Base-by-base conservation (phyloP, 345 rosid genomes). In the Nasturtium officinale region DNA sequence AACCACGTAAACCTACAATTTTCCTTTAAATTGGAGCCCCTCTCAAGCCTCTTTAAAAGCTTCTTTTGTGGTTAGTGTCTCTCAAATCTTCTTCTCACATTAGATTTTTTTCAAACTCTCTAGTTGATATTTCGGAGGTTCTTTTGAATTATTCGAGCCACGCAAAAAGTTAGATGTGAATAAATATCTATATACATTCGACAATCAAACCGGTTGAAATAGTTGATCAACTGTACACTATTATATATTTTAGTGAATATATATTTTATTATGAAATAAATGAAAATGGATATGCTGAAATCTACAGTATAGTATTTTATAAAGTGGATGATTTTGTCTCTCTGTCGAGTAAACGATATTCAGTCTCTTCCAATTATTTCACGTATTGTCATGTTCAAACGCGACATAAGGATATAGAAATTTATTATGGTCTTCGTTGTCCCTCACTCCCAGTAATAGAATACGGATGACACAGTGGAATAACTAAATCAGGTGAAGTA, bases 351-450 rank as follows among this genome's bases (percentile, higher is more conserved):
- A 21, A 35, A 66, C 15, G 48, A 52, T 6, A 23, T 35, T 66
- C 47, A 66, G 6, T 23, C 47, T 66, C 60, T 13, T 65, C 59
- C 46, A 65, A 65, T 65, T 65, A 65, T 65, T 65, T 53, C 55
- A 30, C 63, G 38, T 45, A 55, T 26, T 54, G 64, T 45, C 71
- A 64, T 55, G 50, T 55, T 55, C 77, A 73, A 55, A 55, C 38
- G 65, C 63, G 70, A 63, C 77, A 72, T 43, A 17, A 53, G 23
- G 35, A 47, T 58, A 33, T 48, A 46, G 0, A 70, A n/a, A 55
- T 46, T 64, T 64, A 64, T 35, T 30, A 32, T 32, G 71, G 70
- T 63, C 48, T 64, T 73, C 38, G 57, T 32, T 62, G 55, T 26
- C 62, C 21, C 50, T 45, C 2, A 45, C 10, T 54, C 33, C 10